Evolutionary conservation across 228 moss, liverwort and hornwort genomes (phyloP).

Genomic region (Sphagnum magellanicum): DNA sequence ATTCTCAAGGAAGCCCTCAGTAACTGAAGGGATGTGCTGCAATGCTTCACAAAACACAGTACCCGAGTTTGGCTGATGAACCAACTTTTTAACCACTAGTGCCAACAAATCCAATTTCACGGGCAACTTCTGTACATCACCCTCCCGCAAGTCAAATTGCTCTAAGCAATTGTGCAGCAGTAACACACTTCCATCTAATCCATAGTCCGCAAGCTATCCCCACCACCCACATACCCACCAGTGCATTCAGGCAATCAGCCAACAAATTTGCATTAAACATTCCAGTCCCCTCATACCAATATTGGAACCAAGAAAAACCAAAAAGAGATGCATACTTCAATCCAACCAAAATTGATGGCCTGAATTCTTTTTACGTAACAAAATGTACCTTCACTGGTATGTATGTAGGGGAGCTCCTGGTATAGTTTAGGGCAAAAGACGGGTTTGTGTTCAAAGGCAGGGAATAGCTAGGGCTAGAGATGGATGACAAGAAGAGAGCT

Average conservation of each 20-base stretch:
- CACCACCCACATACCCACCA: conserved; percentile 4
- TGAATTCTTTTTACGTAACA: neutral
- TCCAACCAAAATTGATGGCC: neutral
- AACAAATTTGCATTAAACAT: neutral
- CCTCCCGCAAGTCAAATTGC: conserved; percentile 78
- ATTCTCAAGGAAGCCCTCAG: conserved; percentile 78
- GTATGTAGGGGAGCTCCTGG: neutral
- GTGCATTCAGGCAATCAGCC: neutral
- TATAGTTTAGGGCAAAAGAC: too few species aligned
- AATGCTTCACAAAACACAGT: conserved; percentile 86
- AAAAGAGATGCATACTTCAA: neutral
- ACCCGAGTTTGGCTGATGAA: conserved; percentile 84
- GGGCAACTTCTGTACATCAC: conserved; percentile 75
- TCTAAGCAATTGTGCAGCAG: conserved; percentile 86
- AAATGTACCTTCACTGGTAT: neutral
- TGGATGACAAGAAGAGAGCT: too few species aligned
- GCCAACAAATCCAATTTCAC: conserved; percentile 77
- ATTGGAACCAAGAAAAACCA: neutral
- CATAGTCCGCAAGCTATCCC: conserved; percentile 80
- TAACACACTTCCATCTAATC: conserved; percentile 81
- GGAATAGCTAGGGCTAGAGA: too few species aligned
- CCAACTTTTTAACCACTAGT: conserved; percentile 61
- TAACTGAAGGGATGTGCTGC: conserved; percentile 59
- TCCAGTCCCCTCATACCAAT: neutral
- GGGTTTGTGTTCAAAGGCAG: too few species aligned